Conservation (phyloP, 345 rosid species). For the Dimocarpus longan region DNA sequence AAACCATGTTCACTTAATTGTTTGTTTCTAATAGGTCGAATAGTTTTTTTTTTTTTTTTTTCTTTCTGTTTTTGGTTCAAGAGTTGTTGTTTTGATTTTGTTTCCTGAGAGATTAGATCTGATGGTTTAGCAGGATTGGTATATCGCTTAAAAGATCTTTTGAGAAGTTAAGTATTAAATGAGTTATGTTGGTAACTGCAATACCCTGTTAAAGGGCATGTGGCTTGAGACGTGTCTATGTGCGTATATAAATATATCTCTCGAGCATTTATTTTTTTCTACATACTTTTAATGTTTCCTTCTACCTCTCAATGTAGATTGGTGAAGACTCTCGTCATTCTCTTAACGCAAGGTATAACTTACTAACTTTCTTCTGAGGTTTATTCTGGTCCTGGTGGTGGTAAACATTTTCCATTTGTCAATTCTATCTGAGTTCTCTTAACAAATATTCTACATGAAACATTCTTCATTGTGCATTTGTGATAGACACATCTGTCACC, state of each 20-base stretch:
- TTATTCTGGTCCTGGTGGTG: background rate
- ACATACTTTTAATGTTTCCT: background rate
- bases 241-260: background rate
- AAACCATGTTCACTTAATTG: constrained; percentile 3
- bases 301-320: constrained; percentile 30
- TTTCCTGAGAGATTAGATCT: constrained; percentile 20
- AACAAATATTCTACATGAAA: constrained; percentile 2
- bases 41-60: background rate
- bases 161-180: background rate
- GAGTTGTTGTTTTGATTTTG: constrained; percentile 10
- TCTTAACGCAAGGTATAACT: constrained; percentile 42
- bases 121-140: constrained; percentile 22
- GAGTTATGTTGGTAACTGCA: constrained; percentile 13
- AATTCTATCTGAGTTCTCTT: background rate
- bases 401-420: background rate
- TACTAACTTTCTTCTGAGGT: constrained; percentile 8
- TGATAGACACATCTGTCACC: background rate
- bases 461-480: background rate
- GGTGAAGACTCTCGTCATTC: constrained; percentile 33
- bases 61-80: constrained; percentile 5
- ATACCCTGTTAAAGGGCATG: constrained; percentile 8
- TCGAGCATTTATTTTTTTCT: background rate
- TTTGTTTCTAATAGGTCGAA: constrained; percentile 10
- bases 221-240: constrained; percentile 6
- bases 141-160: constrained; percentile 15